Percentiles rank a stretch among this genome's conserved stretches.
Evolutionary conservation across 176 grass and related monocot genomes (phyloP).

Genomic region (Raddia distichophylla): DNA sequence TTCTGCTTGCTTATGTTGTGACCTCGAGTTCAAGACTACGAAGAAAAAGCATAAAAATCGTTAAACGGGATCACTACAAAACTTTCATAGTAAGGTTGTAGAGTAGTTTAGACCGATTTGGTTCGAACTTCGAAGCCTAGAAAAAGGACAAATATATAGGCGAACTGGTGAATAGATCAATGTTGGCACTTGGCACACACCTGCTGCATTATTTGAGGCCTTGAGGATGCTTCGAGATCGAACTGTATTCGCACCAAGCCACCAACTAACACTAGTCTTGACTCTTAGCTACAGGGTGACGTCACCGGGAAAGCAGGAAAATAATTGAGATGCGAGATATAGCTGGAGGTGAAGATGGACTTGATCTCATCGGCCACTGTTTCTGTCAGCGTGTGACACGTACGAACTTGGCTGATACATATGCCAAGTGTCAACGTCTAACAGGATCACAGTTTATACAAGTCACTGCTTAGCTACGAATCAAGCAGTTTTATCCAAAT

Average conservation of each 20-base stretch:
- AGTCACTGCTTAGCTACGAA: not conserved
- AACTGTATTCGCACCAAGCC: not conserved
- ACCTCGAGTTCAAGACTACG: too few species aligned
- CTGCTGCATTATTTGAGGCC: not conserved
- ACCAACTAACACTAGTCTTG: not conserved
- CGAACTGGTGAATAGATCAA: not conserved
- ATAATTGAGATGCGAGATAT: constrained; percentile 2
- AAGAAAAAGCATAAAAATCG: too few species aligned
- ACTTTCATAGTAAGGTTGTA: too few species aligned
- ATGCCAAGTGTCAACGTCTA: constrained; percentile 22
- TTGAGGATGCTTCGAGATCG: constrained; percentile 17
- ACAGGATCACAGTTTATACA: not conserved
- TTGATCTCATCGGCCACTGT: not conserved
- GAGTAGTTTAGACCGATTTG: too few species aligned
- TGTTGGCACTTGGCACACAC: not conserved
- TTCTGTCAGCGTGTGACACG: constrained; percentile 14
- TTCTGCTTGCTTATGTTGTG: too few species aligned
- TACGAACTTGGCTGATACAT: not conserved
- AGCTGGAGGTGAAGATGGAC: not conserved
- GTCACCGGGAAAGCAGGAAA: not conserved
- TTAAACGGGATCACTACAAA: too few species aligned
- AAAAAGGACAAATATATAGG: not conserved
- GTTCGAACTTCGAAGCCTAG: too few species aligned
- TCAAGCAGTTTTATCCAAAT: not conserved
- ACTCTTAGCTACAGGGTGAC: not conserved